Evolutionary conservation across 139 green algal species (phyloP).

Genomic region (Gonium pectorale): DNA sequence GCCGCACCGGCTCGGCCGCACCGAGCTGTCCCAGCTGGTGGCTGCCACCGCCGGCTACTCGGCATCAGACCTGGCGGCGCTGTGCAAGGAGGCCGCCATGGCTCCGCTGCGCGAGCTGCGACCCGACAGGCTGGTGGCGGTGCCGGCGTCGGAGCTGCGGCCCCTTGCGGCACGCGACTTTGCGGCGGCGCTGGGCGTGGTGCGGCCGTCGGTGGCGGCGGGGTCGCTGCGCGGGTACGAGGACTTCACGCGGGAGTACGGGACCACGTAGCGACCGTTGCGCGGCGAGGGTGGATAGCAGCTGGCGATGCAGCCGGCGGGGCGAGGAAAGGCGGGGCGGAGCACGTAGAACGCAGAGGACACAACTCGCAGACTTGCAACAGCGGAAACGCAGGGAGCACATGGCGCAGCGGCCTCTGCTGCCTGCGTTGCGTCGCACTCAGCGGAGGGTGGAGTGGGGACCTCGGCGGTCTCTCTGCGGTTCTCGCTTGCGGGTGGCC

Average conservation of each 20-base stretch:
- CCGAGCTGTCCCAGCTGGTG: constrained; percentile 57
- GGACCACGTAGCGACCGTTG: no score
- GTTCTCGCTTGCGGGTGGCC: no score
- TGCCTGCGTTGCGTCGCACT: no score
- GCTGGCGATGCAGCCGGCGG: no score
- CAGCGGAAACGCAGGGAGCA: no score
- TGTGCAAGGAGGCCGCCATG: constrained; percentile 88
- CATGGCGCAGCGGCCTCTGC: no score
- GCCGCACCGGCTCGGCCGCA: constrained; percentile 35
- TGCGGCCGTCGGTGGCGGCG: constrained; percentile 67
- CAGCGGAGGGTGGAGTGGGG: no score
- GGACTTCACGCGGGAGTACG: constrained; percentile 78
- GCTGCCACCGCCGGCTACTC: constrained; percentile 71
- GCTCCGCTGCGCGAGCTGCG: constrained; percentile 79
- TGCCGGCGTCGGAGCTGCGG: constrained; percentile 55
- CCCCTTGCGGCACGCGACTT: constrained; percentile 69
- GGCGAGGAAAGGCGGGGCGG: no score
- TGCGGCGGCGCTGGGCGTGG: constrained; percentile 55
- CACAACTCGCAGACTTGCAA: no score
- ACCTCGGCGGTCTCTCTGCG: no score
- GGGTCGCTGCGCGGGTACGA: constrained; percentile 70
- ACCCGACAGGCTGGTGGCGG: constrained; percentile 45
- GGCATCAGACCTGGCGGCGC: constrained; percentile 82
- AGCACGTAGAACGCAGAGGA: no score
- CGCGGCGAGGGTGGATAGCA: no score